Evolutionary conservation across 1,284 basidiomycete genomes (phyloP).

Genomic region (Takashimella koratensis): DNA sequence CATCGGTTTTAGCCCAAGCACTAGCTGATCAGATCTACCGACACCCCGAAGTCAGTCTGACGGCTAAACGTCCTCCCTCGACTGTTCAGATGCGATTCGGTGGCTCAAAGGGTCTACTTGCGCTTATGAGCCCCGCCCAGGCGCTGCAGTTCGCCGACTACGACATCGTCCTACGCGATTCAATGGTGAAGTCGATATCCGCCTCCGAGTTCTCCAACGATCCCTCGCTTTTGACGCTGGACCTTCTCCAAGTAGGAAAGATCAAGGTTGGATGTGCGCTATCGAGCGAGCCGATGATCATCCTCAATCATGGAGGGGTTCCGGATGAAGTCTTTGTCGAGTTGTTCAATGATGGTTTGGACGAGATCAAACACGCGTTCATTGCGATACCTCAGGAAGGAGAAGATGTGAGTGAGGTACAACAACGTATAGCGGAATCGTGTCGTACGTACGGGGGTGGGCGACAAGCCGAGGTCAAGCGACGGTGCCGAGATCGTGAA

Average conservation of each 20-base stretch:
- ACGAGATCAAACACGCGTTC: conserved; percentile 20
- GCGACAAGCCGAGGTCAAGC: conserved; percentile 23
- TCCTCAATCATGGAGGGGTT: conserved; percentile 30
- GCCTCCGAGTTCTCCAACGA: conserved; percentile 13
- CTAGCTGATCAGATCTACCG: conserved; percentile 23
- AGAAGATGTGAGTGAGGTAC: conserved; percentile 21
- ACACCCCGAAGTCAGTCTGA: conserved; percentile 11
- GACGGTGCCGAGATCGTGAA: conserved; percentile 12
- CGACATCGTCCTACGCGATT: conserved; percentile 33
- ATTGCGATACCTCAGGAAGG: conserved; percentile 6
- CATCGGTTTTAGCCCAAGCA: conserved; percentile 15
- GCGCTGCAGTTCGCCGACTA: conserved; percentile 16
- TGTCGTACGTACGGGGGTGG: conserved; percentile 30
- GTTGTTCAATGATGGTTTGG: conserved; percentile 18
- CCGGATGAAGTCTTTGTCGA: conserved; percentile 18
- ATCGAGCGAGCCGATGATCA: conserved; percentile 29
- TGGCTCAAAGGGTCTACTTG: conserved; percentile 38
- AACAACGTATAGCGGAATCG: conserved; percentile 14
- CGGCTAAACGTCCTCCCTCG: conserved; percentile 16
- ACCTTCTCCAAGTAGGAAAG: conserved; percentile 25
- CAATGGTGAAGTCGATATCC: conserved; percentile 36
- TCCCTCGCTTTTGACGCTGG: conserved; percentile 26
- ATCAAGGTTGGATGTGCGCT: conserved; percentile 25
- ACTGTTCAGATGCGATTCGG: conserved; percentile 37
- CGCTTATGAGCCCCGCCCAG: conserved; percentile 29